Conservation (phyloP, 129 eudicot genomes). For the Chrysanthemum makinoi region DNA sequence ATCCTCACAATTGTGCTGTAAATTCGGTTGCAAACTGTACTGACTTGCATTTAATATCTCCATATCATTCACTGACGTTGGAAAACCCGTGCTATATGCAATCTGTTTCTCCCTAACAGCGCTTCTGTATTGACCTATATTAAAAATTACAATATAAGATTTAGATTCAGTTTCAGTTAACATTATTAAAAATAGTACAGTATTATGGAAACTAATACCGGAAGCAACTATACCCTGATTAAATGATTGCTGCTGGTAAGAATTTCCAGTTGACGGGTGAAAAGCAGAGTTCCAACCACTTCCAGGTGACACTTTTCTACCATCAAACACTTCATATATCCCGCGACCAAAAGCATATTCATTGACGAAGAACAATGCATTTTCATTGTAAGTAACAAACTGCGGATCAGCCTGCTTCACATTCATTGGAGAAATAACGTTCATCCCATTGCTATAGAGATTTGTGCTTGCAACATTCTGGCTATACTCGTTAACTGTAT, state of each 20-base stretch:
- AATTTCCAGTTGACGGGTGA: conserved; percentile 19
- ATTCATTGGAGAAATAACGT: conserved; percentile 6
- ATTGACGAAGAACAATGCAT: no score
- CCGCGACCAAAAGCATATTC: no score
- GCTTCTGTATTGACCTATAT: conserved; percentile 4
- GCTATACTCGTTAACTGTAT: background rate
- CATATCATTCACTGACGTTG: conserved; percentile 2
- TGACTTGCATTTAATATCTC: background rate
- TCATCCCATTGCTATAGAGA: conserved; percentile 20
- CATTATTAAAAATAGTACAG: background rate
- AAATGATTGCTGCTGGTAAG: conserved; percentile 6
- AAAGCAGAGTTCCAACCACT: conserved; percentile 17
- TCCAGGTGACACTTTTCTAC: conserved; percentile 26
- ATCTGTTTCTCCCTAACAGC: no score
- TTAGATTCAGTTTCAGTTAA: background rate
- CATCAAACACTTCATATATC: background rate
- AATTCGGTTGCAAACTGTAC: conserved; percentile 3
- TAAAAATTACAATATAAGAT: background rate
- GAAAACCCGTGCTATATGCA: background rate
- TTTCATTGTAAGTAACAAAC: background rate
- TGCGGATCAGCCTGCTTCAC: conserved; percentile 13
- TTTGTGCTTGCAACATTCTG: conserved; percentile 16
- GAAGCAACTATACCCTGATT: conserved; percentile 25
- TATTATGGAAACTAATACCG: background rate
- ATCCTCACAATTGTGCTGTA: conserved; percentile 16